A percentile compares a stretch with the other conserved stretches of the same genome.
Evolutionary conservation across 2,329 filamentous ascomycete genomes (phyloP).

Genomic region (Exserohilum rostratum): DNA sequence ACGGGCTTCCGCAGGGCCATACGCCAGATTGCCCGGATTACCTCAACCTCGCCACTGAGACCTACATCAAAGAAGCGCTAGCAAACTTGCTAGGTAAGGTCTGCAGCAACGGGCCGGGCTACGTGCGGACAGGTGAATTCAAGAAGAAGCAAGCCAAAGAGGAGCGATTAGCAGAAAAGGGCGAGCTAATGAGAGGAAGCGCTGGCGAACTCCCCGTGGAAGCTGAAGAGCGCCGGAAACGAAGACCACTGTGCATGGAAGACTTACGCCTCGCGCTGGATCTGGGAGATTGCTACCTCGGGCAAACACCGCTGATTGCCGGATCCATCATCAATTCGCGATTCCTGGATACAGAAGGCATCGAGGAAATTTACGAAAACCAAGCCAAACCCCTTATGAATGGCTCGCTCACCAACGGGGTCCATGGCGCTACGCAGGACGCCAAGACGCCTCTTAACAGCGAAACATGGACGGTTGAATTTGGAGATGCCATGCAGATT

Average conservation of each 20-base stretch:
- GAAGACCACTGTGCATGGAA: constrained; percentile 74
- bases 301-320: constrained; percentile 76
- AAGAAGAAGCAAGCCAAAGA: constrained; percentile 75
- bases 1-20: constrained; percentile 63
- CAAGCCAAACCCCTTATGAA: constrained; percentile 12
- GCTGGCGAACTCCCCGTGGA: constrained; percentile 82
- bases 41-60: constrained; percentile 66
- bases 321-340: constrained; percentile 69
- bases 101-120: constrained; percentile 59
- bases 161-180: constrained; percentile 73
- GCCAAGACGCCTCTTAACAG: constrained; percentile 5
- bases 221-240: constrained; percentile 73
- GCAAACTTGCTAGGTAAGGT: constrained; percentile 61
- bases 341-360: constrained; percentile 64
- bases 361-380: constrained; percentile 31
- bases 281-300: constrained; percentile 76
- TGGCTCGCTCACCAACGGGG: constrained; percentile 11
- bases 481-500: constrained; percentile 34
- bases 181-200: constrained; percentile 75
- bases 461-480: constrained; percentile 25
- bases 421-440: constrained; percentile 18
- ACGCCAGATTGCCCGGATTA: constrained; percentile 62
- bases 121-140: constrained; percentile 79
- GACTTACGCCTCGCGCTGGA: constrained; percentile 79
- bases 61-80: constrained; percentile 67